Evolutionary conservation across 352 stramenopile species (phyloP), one percentile per base, ranked within the genome.

Genomic region (Phytopythium delawarense): DNA sequence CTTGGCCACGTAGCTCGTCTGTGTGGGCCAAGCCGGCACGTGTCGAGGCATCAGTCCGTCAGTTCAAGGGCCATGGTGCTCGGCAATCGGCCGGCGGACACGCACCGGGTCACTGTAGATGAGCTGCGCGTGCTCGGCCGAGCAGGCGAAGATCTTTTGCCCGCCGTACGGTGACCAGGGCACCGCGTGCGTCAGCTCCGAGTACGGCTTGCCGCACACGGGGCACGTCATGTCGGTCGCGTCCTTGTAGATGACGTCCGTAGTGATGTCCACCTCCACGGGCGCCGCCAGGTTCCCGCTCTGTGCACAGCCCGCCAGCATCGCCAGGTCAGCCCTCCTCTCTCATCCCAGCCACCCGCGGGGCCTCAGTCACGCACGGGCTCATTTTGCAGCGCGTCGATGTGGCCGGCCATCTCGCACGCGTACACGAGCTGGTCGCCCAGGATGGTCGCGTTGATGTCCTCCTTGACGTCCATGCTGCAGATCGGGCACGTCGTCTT

Each of bases 1-100:
- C 15, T 69, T 66, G 32, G 79, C 75, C 61, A 94, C 92, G 73
- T 92, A 94, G 57, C 92, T 78, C 71, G 91, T 94, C 70, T 94
- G 83, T 7, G 54, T 78, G 79, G 37, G 86, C 85, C 8, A 57
- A 65, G 16, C 89, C 7, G 7, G 34, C 2, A 7, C n/a, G n/a
- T n/a, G 60, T 50, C 44, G 44, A 44, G 9, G 2, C 39, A 44
- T 20, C 5, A n/a, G 39, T 30, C 3, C 25, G 46, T 53, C 23
- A 53, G 23, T 53, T 25, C n/a, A 15, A 7, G 7, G 44, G 4
- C 12, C 42, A 0, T 6, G 0, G 42, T 18, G n/a, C 12, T 50
- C 39, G 9, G 18, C 5, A 5, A 50, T 7, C 44, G 21, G 16
- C 21, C 21, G 2, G 12, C 8, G 8, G 9, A 16, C 15, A 54